These are phyloP conservation scores for Mercurialis annua DNA, from an alignment of 345 rosid species.

Conservation along the genomic window DNA sequence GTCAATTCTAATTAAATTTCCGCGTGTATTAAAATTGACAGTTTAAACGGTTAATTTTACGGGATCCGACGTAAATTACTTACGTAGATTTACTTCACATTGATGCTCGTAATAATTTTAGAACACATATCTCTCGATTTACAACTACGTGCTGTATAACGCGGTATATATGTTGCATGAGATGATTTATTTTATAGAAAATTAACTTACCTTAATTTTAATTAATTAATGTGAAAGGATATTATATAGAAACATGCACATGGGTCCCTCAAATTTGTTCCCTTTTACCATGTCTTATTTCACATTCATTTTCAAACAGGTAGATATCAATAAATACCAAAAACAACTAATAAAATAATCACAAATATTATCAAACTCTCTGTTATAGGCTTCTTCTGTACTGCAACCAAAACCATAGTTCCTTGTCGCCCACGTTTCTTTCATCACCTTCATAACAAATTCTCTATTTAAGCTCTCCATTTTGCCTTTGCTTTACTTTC, in stretches of 20 bases:
- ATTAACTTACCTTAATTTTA: not conserved
- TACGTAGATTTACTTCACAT: too few relatives aligned
- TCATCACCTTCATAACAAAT: slow-evolving; percentile 26
- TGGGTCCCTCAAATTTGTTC: slow-evolving; percentile 3
- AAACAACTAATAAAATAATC: slow-evolving; percentile 8
- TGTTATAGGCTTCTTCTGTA: slow-evolving; percentile 37
- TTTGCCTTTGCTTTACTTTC: slow-evolving; percentile 43
- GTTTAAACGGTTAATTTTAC: too few relatives aligned
- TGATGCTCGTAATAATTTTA: too few relatives aligned
- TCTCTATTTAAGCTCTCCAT: slow-evolving; percentile 57
- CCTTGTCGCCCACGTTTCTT: slow-evolving; percentile 79
- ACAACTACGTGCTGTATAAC: too few relatives aligned
- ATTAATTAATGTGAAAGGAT: slow-evolving; percentile 1
- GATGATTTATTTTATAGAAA: too few relatives aligned
- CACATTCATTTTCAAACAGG: slow-evolving; percentile 40
- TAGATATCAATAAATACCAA: slow-evolving; percentile 34
- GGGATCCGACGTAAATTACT: too few relatives aligned
- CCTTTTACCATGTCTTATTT: slow-evolving; percentile 20
- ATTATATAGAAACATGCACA: not conserved
- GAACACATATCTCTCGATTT: too few relatives aligned
- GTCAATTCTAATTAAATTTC: too few relatives aligned
- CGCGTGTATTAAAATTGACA: too few relatives aligned
- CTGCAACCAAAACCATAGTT: slow-evolving; percentile 36
- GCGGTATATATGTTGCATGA: too few relatives aligned
- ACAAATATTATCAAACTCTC: not conserved